These are phyloP conservation scores for Saturnispora quitensis DNA, from an alignment of 805 yeast species.

Conservation along the genomic window DNA sequence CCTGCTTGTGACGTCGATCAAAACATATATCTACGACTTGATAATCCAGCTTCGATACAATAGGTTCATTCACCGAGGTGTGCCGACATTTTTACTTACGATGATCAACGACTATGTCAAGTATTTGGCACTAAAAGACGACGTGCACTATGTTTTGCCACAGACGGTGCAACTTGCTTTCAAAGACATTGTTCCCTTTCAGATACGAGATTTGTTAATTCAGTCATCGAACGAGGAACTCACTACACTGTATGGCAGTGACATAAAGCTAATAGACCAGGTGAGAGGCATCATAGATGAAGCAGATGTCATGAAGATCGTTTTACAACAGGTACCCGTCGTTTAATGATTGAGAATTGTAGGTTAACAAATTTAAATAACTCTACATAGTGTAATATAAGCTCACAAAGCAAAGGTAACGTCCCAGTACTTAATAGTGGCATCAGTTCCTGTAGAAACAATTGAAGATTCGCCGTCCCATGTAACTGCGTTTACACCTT, in stretches of 20 bases:
- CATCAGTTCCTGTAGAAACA: constrained; percentile 73
- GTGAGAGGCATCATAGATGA: constrained; percentile 38
- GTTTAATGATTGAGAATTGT: constrained; percentile 19
- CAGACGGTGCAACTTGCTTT: constrained; percentile 42
- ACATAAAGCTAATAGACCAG: constrained; percentile 31
- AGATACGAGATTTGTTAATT: constrained; percentile 27
- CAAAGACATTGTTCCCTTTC: constrained; percentile 37
- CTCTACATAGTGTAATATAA: not conserved
- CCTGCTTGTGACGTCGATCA: constrained; percentile 17
- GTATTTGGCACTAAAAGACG: constrained; percentile 35
- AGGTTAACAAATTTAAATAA: not conserved
- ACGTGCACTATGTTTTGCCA: constrained; percentile 40
- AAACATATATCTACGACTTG: constrained; percentile 48
- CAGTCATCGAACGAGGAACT: constrained; percentile 37
- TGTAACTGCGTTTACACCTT: constrained; percentile 65
- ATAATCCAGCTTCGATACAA: constrained; percentile 44
- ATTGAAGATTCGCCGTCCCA: constrained; percentile 52
- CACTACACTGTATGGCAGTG: constrained; percentile 48
- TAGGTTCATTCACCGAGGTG: constrained; percentile 43
- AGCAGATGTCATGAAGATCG: constrained; percentile 42
- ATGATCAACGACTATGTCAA: constrained; percentile 35
- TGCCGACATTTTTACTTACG: constrained; percentile 36
- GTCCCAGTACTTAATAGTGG: constrained; percentile 69
- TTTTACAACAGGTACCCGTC: constrained; percentile 44
- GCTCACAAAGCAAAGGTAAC: constrained; percentile 18